These are phyloP conservation scores for Nicotiana otophora DNA, from an alignment of 257 asterid genomes.

Conservation along the genomic window DNA sequence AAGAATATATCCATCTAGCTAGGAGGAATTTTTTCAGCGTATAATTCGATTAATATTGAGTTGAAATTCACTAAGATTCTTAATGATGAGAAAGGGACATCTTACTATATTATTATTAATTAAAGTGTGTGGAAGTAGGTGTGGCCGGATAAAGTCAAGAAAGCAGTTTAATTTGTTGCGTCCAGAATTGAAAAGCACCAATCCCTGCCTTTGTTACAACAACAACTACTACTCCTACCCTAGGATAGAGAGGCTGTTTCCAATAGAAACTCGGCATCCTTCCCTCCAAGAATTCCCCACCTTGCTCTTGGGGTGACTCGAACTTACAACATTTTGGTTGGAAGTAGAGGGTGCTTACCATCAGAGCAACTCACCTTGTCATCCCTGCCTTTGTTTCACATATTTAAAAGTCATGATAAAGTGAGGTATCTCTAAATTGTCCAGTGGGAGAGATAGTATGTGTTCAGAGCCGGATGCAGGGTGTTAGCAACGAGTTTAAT, in stretches of 20 bases:
- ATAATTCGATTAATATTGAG: neutral
- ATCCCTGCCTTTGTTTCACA: neutral
- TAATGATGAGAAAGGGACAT: neutral
- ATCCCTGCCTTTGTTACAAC: neutral
- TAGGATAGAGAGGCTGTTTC: no score
- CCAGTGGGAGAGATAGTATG: neutral
- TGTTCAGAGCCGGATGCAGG: neutral
- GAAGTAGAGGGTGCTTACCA: no score
- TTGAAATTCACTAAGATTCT: neutral
- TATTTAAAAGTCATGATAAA: neutral
- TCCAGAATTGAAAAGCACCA: neutral
- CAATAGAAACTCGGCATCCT: no score
- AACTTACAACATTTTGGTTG: no score
- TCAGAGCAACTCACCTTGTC: no score
- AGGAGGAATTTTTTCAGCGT: neutral
- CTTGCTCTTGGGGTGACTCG: no score
- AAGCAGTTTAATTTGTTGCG: neutral
- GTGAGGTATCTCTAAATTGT: neutral
- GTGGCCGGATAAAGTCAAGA: neutral
- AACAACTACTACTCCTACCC: no score
- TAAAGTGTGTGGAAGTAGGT: conserved; percentile 9
- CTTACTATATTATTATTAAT: conserved; percentile 4
- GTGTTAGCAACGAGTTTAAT: no score
- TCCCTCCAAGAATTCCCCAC: no score
- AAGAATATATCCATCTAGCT: neutral